Percentiles rank a stretch among this genome's conserved stretches.
Conservation (phyloP, 805 yeast species). For the Nakazawaea peltata region DNA sequence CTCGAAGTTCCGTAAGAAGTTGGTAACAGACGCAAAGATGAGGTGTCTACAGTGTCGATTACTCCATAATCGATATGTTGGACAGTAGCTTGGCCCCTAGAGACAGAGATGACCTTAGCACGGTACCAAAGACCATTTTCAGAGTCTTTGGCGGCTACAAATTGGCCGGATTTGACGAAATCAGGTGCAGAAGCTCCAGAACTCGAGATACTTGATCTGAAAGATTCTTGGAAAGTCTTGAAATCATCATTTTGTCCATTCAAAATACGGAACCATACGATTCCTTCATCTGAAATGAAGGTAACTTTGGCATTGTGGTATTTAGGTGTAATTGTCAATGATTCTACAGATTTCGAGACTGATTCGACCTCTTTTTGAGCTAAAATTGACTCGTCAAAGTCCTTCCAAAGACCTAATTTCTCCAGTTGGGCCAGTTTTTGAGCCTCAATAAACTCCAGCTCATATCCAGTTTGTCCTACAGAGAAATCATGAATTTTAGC, state of each 20-base stretch:
- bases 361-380: conserved; percentile 20
- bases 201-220: conserved; percentile 23
- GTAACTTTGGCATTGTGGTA: conserved; percentile 47
- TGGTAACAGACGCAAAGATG: conserved; percentile 46
- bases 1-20: conserved; percentile 29
- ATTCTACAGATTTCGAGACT: conserved; percentile 13
- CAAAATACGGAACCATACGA: conserved; percentile 36
- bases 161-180: conserved; percentile 43
- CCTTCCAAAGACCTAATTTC: conserved; percentile 60
- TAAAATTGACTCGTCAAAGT: conserved; percentile 37
- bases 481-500: conserved; percentile 61
- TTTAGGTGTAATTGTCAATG: conserved; percentile 22
- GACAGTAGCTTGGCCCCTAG: conserved; percentile 39
- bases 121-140: conserved; percentile 52
- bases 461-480: conserved; percentile 47
- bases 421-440: conserved; percentile 50
- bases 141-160: conserved; percentile 44
- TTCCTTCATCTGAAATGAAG: conserved; percentile 35
- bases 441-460: conserved; percentile 46
- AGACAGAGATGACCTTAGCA: conserved; percentile 41
- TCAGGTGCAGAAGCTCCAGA: conserved; percentile 22
- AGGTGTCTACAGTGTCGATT: conserved; percentile 33
- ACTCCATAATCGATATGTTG: conserved; percentile 59
- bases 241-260: conserved; percentile 32
- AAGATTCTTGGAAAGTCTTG: conserved; percentile 32